Conservation (phyloP, 1,284 basidiomycete genomes). For the Tilletia caries region DNA sequence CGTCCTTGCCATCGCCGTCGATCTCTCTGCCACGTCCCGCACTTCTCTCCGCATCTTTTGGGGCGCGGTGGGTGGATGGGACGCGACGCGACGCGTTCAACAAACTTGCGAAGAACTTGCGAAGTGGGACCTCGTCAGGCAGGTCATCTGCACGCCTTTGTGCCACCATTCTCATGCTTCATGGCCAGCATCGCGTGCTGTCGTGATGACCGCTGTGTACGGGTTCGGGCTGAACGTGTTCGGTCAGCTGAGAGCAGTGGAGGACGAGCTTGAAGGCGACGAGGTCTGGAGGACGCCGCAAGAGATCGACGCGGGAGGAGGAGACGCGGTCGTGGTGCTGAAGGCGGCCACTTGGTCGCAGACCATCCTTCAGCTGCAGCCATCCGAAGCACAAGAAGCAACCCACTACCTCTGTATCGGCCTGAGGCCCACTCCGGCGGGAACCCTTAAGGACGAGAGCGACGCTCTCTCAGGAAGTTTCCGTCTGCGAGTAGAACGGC, state of each 20-base stretch:
- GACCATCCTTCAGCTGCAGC: not conserved
- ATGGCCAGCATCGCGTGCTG: too few relatives aligned
- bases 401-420: not conserved
- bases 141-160: too few relatives aligned
- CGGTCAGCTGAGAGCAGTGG: not conserved
- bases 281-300: not conserved
- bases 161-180: too few relatives aligned
- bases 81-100: too few relatives aligned
- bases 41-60: too few relatives aligned
- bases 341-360: not conserved
- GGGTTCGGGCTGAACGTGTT: not conserved
- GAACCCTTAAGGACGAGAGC: not conserved
- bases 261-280: not conserved
- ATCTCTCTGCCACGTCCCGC: too few relatives aligned
- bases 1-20: too few relatives aligned
- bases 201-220: not conserved
- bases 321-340: not conserved
- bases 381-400: not conserved
- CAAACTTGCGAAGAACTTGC: too few relatives aligned
- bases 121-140: too few relatives aligned
- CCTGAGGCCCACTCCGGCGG: not conserved
- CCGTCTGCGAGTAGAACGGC: not conserved
- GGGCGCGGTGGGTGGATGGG: too few relatives aligned
- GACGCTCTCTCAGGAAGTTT: not conserved
- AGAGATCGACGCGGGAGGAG: not conserved